Evolutionary conservation across 805 yeast genomes (phyloP).

Genomic region (Schizosaccharomyces cryophilus): DNA sequence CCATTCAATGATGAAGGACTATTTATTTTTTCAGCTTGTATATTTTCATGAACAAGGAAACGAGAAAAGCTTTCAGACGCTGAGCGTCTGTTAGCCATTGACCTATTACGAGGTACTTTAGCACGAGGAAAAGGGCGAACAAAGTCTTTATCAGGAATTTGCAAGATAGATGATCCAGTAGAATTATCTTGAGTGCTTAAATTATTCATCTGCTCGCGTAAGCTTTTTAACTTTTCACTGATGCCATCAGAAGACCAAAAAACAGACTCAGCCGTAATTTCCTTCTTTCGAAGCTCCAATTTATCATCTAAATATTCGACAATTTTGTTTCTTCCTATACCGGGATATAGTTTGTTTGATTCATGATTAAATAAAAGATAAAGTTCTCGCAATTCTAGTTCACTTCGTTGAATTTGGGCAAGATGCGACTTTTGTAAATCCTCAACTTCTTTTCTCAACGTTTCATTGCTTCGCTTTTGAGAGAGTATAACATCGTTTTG

Average conservation of each 20-base stretch:
- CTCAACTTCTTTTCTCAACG: conserved; percentile 33
- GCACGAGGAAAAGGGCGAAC: neutral
- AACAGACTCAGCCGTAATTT: neutral
- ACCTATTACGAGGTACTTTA: neutral
- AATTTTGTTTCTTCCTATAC: neutral
- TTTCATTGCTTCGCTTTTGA: conserved; percentile 37
- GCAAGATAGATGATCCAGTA: neutral
- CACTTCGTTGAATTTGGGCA: conserved; percentile 19
- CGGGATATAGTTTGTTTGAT: neutral
- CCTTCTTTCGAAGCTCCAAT: neutral
- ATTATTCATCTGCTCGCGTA: neutral
- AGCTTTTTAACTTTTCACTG: neutral
- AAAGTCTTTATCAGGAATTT: conserved; percentile 3
- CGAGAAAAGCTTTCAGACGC: neutral
- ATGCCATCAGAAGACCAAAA: neutral
- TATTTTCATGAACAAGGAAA: too few relatives aligned
- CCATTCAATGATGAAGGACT: too few relatives aligned
- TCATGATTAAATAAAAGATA: conserved; percentile 17
- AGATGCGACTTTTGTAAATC: conserved; percentile 26
- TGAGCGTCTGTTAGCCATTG: neutral
- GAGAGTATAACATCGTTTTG: conserved; percentile 32
- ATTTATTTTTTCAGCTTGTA: too few relatives aligned
- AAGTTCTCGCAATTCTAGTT: conserved; percentile 31
- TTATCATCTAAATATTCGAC: neutral
- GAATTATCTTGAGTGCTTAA: neutral